Evolutionary conservation across 164 flowering plant species (phyloP).

Genomic region (Nymphaea thermarum): DNA sequence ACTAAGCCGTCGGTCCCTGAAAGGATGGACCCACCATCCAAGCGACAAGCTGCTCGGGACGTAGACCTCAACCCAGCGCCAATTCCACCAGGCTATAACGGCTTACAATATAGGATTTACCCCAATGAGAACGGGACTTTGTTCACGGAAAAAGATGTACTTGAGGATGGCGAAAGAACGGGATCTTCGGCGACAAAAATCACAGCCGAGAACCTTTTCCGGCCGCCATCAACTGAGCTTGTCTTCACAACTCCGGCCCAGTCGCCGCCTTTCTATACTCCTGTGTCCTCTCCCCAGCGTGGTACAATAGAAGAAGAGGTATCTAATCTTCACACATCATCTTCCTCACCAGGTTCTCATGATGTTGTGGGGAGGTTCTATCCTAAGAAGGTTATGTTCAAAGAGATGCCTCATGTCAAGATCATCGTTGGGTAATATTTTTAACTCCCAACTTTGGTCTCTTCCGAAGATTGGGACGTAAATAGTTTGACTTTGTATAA

Average conservation of each 20-base stretch:
- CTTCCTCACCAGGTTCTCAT: not conserved
- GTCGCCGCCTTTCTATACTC: slow-evolving; percentile 1
- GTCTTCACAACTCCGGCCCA: not conserved
- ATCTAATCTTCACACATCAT: not conserved
- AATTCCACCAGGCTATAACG: not conserved
- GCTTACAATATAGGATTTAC: not conserved
- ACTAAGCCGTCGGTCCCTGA: not conserved
- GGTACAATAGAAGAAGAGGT: not conserved
- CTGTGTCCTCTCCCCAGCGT: not conserved
- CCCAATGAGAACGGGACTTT: not conserved
- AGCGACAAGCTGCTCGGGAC: too few species aligned
- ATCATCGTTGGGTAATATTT: not conserved
- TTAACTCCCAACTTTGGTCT: too few species aligned
- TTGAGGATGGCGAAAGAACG: not conserved
- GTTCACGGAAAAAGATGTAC: not conserved
- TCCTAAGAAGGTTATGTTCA: not conserved
- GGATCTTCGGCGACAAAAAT: not conserved
- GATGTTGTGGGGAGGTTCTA: not conserved
- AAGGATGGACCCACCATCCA: too few species aligned
- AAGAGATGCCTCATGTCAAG: not conserved
- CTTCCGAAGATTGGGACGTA: too few species aligned
- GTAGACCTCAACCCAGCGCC: too few species aligned
- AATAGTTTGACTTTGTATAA: too few species aligned
- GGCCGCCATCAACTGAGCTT: not conserved
- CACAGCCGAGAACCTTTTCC: not conserved